Base-by-base conservation (phyloP, 2,329 filamentous ascomycete genomes). In the Claviceps digitariae region DNA sequence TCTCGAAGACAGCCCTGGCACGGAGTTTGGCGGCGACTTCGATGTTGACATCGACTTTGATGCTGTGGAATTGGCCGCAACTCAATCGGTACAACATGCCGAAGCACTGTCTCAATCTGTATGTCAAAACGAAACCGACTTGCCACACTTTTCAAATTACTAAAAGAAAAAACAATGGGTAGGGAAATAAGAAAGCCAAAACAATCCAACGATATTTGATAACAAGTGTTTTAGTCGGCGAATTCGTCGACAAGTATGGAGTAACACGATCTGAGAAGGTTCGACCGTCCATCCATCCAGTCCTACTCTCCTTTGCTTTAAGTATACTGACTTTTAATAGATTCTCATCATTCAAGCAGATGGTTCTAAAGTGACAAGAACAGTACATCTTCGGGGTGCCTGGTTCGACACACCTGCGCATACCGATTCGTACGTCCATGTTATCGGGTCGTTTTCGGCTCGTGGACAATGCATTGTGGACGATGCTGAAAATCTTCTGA, bases 161-260 rank as follows among this genome's bases (percentile, higher is more conserved):
- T 90, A 83, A 90, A 74, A 31, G n/a, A 48, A 65, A 70, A 38
- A 9, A 7, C 6, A 70, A n/a, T n/a, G n/a, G 67, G 74, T 79
- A 86, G 85, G 81, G 77, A 70, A 78, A 74, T 66, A 72, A 76
- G 65, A 86, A 83, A 66, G 72, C 77, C 60, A 84, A 82, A 72
- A 81, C 84, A 48, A 94, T 95, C 63, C 89, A 95, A 69, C 84
- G 91, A 59, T 95, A 95, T 70, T 74, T 90, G 57, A 79, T 96
- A 61, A 85, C 83, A 59, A 82, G 84, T 63, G 80, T 90, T 59
- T 72, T 86, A 56, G 79, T 87, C 56, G 79, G 79, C 60, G 76
- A 82, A 47, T 95, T 87, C 67, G 71, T 73, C 55, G 81, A 84
- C 66, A 73, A 78, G 23, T 77, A 75, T 58, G 82, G 84, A 46